Evolutionary conservation across 176 grass and related monocot genomes (phyloP).

Genomic region (Musa schizocarpa): DNA sequence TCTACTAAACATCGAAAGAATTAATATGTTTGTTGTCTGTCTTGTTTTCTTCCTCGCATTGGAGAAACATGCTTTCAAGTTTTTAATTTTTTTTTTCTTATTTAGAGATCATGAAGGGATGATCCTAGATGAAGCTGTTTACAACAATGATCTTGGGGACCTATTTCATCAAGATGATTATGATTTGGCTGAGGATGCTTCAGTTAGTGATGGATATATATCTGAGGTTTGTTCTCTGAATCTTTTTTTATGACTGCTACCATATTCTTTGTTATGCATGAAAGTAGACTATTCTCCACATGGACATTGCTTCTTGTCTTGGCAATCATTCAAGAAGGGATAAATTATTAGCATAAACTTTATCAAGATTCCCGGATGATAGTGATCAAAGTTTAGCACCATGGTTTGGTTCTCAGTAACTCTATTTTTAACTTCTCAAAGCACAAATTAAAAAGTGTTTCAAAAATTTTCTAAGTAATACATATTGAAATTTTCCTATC

Average conservation of each 20-base stretch:
- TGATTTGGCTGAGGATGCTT: slow-evolving; percentile 42
- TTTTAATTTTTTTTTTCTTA: neutral
- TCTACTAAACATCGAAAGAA: neutral
- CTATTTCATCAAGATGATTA: slow-evolving; percentile 45
- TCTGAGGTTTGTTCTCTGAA: slow-evolving; percentile 41
- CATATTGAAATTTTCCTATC: no score
- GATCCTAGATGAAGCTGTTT: slow-evolving; percentile 18
- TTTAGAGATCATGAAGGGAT: slow-evolving; percentile 19
- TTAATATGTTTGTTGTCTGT: neutral
- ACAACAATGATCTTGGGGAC: slow-evolving; percentile 28
- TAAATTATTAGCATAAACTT: neutral
- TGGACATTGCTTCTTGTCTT: neutral
- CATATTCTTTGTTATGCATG: neutral
- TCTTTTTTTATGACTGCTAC: neutral
- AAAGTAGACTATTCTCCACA: neutral
- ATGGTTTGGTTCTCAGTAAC: no score
- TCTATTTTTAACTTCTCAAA: no score
- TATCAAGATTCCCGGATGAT: neutral
- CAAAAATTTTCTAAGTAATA: no score
- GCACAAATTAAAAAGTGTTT: no score
- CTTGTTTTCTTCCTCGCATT: neutral
- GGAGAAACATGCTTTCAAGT: neutral
- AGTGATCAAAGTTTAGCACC: no score
- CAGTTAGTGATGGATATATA: slow-evolving; percentile 76
- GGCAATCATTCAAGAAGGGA: neutral